phyloP scores from a whole-genome alignment of 805 yeast genomes.

The Lachancea sp. region DNA sequence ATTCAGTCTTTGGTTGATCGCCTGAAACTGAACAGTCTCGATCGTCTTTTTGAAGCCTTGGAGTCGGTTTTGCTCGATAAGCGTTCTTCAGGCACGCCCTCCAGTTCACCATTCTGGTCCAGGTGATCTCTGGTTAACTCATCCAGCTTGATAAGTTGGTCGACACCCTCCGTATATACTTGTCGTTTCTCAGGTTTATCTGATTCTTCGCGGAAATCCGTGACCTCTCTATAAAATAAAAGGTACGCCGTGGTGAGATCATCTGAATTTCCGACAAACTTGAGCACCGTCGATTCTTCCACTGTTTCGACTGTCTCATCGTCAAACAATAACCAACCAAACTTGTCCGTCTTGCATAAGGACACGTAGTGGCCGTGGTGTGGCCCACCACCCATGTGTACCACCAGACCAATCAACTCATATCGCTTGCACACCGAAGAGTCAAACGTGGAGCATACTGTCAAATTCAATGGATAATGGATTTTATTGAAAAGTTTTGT shows the following conservation, averaged over 20 bases:
- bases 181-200: background rate
- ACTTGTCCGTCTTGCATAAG: slow-evolving; percentile 65
- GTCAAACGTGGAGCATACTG: slow-evolving; percentile 49
- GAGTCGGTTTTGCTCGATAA: slow-evolving; percentile 7
- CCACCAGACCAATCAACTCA: slow-evolving; percentile 79
- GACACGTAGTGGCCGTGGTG: slow-evolving; percentile 96
- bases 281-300: slow-evolving; percentile 72
- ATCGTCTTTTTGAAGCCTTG: slow-evolving; percentile 18
- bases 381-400: slow-evolving; percentile 96
- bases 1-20: slow-evolving; percentile 7
- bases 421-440: slow-evolving; percentile 48
- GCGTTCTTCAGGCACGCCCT: slow-evolving; percentile 13
- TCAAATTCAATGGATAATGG: slow-evolving; percentile 65
- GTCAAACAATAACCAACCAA: slow-evolving; percentile 90
- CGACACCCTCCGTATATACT: slow-evolving; percentile 17
- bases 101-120: slow-evolving; percentile 7
- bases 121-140: slow-evolving; percentile 13
- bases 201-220: slow-evolving; percentile 7
- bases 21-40: slow-evolving; percentile 25
- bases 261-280: slow-evolving; percentile 82
- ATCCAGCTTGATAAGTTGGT: slow-evolving; percentile 21
- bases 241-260: slow-evolving; percentile 91
- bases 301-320: slow-evolving; percentile 92
- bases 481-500: slow-evolving; percentile 83
- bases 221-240: slow-evolving; percentile 66